Base-by-base conservation (phyloP, 176 grass and related monocot genomes). In the Tillandsia fasciculata region DNA sequence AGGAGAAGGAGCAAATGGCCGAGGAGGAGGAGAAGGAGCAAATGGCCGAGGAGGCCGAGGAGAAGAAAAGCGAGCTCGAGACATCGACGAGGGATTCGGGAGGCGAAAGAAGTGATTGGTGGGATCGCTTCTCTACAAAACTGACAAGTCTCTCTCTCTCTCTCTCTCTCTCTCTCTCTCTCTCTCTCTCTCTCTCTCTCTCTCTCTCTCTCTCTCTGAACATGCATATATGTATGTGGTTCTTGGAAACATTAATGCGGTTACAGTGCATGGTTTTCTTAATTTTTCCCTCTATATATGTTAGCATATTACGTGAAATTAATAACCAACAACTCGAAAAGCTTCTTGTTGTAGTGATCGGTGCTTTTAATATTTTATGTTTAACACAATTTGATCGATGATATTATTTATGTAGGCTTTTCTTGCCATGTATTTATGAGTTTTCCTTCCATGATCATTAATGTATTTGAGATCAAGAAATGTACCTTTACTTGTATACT, bases 51-150 rank as follows among this genome's bases (percentile, higher is more conserved):
- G 27, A 13, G 51, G 51, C 20, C 23, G 51, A 71, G 49, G 56
- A 33, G 23, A 42, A 15, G 56, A 18, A 6, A 4, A 14, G 1
- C 1, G 56, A 13, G 11, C 51, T 3, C 13, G 69, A 50, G 51
- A 11, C 18, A 18, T 12, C 51, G 50, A 12, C 24, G 50, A 12
- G 7, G 52, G 51, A 20, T 50, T n/a, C 51, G 24, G 8, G 48
- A 14, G 23, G n/a, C 26, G 51, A 8, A 18, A 56, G 69, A 14
- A 52, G 69, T 4, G 69, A 71, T 52, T 71, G 69, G 69, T 71
- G 69, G 50, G 69, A 71, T 57, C 51, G 18, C 69, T 71, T 56
- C 69, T 71, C 69, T 10, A 5, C 6, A 26, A 71, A 52, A 26
- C 15, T 71, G 47, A 26, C 69, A 57, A 24, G 51, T 71, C 28